Evolutionary conservation across 148 eudicot genomes (phyloP).

Genomic region (Chenopodium suecicum): DNA sequence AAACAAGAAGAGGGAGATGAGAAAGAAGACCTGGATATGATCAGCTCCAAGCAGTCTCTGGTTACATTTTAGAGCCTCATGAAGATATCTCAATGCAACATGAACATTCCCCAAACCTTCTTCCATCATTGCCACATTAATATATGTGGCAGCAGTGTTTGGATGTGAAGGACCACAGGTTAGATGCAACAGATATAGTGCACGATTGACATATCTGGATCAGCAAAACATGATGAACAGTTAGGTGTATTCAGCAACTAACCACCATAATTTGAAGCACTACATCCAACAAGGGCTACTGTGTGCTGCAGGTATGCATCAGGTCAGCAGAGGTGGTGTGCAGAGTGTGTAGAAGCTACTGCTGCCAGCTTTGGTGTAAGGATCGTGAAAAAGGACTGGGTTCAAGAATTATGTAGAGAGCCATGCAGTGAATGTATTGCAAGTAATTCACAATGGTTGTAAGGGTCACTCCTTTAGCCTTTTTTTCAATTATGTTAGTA

Average conservation of each 20-base stretch:
- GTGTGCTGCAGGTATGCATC: no score
- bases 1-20: not conserved
- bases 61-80: constrained; percentile 93
- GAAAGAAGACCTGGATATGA: constrained; percentile 72
- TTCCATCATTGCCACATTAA: constrained; percentile 98
- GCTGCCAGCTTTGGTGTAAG: no score
- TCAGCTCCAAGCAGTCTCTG: constrained; percentile 89
- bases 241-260: not conserved
- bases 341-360: no score
- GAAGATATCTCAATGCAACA: constrained; percentile 91
- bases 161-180: constrained; percentile 98
- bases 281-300: no score
- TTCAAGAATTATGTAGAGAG: no score
- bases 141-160: constrained; percentile 94
- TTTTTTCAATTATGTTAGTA: no score
- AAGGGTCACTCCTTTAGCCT: no score
- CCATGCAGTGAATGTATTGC: no score
- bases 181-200: constrained; percentile 80
- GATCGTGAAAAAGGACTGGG: no score
- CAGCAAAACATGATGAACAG: constrained; percentile 2
- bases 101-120: constrained; percentile 96
- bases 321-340: no score
- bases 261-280: no score
- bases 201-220: constrained; percentile 90
- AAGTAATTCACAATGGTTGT: no score